A percentile compares a stretch with the other conserved stretches of the same genome.
These are phyloP conservation scores for Rhytidiadelphus loreus DNA, from an alignment of 225 moss, liverwort and hornwort species.

Conservation along the genomic window DNA sequence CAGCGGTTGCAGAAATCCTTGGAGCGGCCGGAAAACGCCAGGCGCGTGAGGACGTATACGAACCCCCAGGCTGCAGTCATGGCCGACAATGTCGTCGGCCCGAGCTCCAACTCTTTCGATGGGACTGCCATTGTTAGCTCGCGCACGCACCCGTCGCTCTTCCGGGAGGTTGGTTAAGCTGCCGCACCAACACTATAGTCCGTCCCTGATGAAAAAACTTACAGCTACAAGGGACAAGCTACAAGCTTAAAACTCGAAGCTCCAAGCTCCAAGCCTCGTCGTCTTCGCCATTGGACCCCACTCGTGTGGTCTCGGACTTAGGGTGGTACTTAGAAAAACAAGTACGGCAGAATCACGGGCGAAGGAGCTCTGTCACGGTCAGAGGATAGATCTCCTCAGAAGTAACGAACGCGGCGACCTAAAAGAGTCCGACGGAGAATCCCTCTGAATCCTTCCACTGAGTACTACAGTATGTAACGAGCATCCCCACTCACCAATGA, in stretches of 20 bases:
- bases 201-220: too few species aligned
- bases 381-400: not conserved
- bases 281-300: not conserved
- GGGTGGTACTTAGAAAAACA: not conserved
- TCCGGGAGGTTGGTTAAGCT: not conserved
- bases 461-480: too few species aligned
- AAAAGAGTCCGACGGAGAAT: too few species aligned
- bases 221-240: too few species aligned
- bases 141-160: not conserved
- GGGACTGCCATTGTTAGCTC: constrained; percentile 4
- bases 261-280: too few species aligned
- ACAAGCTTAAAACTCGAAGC: too few species aligned
- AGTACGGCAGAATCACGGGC: not conserved
- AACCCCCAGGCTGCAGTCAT: constrained; percentile 56
- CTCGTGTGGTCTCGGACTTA: not conserved
- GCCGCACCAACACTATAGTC: not conserved
- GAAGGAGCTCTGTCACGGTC: not conserved
- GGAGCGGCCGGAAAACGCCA: constrained; percentile 22
- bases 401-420: fast-evolving
- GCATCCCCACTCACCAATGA: too few species aligned
- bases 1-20: constrained; percentile 87
- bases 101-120: not conserved
- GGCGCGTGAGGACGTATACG: constrained; percentile 36
- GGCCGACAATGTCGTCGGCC: constrained; percentile 24
- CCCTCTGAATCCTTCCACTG: too few species aligned